These are phyloP conservation scores for Daldinia loculata DNA, from an alignment of 495 filamentous ascomycete genomes.

Conservation along the genomic window DNA sequence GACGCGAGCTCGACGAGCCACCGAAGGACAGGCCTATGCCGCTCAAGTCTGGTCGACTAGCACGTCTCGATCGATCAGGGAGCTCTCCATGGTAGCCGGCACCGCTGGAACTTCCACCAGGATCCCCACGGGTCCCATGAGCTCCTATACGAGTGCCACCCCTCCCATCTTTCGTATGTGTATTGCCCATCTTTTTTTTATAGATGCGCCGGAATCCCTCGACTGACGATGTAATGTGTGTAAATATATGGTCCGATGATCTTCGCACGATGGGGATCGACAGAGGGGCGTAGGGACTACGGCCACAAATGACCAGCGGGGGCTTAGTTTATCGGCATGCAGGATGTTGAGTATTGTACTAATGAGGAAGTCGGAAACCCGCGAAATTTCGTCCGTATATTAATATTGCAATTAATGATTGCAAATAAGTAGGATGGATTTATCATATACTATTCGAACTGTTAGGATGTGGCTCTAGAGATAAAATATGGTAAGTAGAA, in stretches of 20 bases:
- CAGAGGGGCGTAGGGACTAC: not conserved
- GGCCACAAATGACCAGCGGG: constrained; percentile 18
- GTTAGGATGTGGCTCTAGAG: constrained; percentile 20
- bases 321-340: constrained; percentile 17
- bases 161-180: constrained; percentile 67
- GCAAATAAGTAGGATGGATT: not conserved
- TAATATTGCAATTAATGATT: constrained; percentile 6
- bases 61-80: constrained; percentile 41
- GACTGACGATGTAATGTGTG: not conserved
- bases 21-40: constrained; percentile 40
- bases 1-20: constrained; percentile 34
- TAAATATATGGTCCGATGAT: not conserved
- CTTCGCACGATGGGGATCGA: not conserved
- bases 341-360: constrained; percentile 7
- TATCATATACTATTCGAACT: constrained; percentile 18
- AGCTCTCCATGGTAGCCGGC: constrained; percentile 52
- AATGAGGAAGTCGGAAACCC: not conserved
- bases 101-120: constrained; percentile 44
- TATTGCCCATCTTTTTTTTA: constrained; percentile 62
- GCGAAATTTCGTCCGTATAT: not conserved
- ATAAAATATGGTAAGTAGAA: constrained; percentile 4
- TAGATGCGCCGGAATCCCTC: not conserved
- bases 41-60: constrained; percentile 42
- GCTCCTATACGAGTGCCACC: constrained; percentile 52
- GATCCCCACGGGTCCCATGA: constrained; percentile 47